Evolutionary conservation across 257 asterid genomes (phyloP).

Genomic region (Solanum dulcamara): DNA sequence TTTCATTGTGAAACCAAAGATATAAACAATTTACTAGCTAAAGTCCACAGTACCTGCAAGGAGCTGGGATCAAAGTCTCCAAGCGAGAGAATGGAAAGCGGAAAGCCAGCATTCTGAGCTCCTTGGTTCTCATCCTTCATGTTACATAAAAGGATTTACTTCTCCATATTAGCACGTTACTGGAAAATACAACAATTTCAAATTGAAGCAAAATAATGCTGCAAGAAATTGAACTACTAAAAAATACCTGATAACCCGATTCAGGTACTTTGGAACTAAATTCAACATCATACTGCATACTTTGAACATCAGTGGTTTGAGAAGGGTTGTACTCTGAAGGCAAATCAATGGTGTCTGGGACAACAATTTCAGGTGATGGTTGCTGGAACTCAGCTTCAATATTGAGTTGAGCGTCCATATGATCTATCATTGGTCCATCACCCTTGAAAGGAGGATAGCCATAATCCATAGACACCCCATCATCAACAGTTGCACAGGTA

Average conservation of each 20-base stretch:
- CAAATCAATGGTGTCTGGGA: slow-evolving; percentile 30
- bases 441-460: slow-evolving; percentile 27
- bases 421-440: slow-evolving; percentile 10
- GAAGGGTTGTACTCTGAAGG: slow-evolving; percentile 47
- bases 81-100: slow-evolving; percentile 35
- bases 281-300: slow-evolving; percentile 29
- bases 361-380: slow-evolving; percentile 22
- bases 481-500: slow-evolving; percentile 33
- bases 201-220: not conserved
- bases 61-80: slow-evolving; percentile 55
- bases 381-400: slow-evolving; percentile 28
- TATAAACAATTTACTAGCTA: not conserved
- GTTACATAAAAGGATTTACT: not conserved
- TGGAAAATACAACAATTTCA: not conserved
- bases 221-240: not conserved
- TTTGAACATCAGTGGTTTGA: slow-evolving; percentile 29
- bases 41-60: slow-evolving; percentile 50
- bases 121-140: slow-evolving; percentile 49
- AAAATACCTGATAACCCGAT: slow-evolving; percentile 43
- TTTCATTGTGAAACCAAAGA: not conserved
- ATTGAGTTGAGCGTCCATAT: slow-evolving; percentile 20
- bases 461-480: slow-evolving; percentile 24
- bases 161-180: not conserved
- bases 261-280: slow-evolving; percentile 32
- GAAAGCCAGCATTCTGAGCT: slow-evolving; percentile 32